A percentile compares a stretch with the other conserved stretches of the same genome.
These are phyloP conservation scores for Elongisporangium anandrum DNA, from an alignment of 352 stramenopile genomes.

Conservation along the genomic window DNA sequence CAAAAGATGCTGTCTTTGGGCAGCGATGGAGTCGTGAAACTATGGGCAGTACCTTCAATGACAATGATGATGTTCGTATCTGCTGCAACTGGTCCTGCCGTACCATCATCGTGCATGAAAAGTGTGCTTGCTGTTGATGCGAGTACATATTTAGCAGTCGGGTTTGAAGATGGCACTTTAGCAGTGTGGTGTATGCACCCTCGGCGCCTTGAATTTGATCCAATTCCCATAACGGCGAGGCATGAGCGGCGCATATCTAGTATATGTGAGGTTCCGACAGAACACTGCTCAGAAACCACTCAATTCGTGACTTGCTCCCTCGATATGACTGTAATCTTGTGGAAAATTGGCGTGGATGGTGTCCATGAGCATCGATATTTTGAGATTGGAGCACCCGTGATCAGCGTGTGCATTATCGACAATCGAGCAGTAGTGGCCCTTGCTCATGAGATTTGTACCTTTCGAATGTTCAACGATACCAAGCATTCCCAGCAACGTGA, in stretches of 20 bases:
- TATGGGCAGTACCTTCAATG: conserved; percentile 41
- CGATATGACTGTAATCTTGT: conserved; percentile 66
- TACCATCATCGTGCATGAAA: conserved; percentile 33
- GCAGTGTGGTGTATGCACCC: conserved; percentile 27
- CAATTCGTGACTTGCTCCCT: conserved; percentile 47
- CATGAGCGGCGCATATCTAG: conserved; percentile 43
- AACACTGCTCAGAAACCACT: background rate
- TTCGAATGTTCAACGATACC: conserved; percentile 1
- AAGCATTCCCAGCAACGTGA: background rate
- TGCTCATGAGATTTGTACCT: conserved; percentile 34
- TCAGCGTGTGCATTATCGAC: conserved; percentile 33
- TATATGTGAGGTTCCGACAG: conserved; percentile 15
- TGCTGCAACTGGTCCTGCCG: conserved; percentile 15
- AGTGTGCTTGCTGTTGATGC: background rate
- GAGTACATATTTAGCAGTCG: conserved; percentile 20
- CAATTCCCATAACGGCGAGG: conserved; percentile 18
- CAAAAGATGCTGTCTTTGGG: conserved; percentile 29
- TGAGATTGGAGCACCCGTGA: conserved; percentile 42
- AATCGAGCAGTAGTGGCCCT: conserved; percentile 24
- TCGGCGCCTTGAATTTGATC: conserved; percentile 13
- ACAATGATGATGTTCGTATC: conserved; percentile 35
- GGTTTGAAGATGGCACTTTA: conserved; percentile 54
- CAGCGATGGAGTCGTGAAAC: conserved; percentile 54
- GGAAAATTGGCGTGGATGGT: conserved; percentile 19
- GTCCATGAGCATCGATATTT: conserved; percentile 61